Conservation (phyloP, 73 alveolate species). For the Paramecium caudatum region DNA sequence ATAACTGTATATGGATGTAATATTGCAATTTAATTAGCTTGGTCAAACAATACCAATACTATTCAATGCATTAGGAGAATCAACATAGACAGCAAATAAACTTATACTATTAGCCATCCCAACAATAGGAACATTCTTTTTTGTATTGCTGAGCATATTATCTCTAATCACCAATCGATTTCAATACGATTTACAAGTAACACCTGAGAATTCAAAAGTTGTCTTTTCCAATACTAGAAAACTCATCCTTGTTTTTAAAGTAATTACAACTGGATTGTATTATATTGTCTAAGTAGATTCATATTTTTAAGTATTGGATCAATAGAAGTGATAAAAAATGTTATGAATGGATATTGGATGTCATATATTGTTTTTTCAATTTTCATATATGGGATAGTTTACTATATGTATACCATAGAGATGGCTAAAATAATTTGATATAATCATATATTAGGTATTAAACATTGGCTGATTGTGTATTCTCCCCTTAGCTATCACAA, state of each 20-base stretch:
- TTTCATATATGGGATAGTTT: conserved; percentile 51
- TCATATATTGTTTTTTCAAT: conserved; percentile 37
- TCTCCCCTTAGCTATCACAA: conserved; percentile 49
- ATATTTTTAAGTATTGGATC: conserved; percentile 48
- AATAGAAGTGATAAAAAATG: conserved; percentile 17
- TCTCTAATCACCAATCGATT: conserved; percentile 61
- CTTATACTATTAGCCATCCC: conserved; percentile 31
- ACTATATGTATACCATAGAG: conserved; percentile 27
- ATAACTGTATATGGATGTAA: background rate
- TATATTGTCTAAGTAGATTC: background rate
- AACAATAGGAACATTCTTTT: conserved; percentile 51
- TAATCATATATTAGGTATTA: conserved; percentile 33
- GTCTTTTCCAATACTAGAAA: conserved; percentile 56
- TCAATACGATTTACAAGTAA: conserved; percentile 44
- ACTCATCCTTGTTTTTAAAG: conserved; percentile 35
- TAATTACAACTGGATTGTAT: conserved; percentile 39
- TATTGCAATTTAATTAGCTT: background rate
- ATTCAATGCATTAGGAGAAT: conserved; percentile 41
- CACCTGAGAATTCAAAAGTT: conserved; percentile 56
- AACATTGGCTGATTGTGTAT: conserved; percentile 17
- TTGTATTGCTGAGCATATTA: conserved; percentile 22
- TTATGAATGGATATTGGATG: conserved; percentile 31
- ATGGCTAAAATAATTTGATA: conserved; percentile 57
- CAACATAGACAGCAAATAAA: background rate
- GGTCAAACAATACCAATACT: background rate